Evolutionary conservation across 2,329 filamentous ascomycete genomes (phyloP).

Genomic region (Colletotrichum viniferum): DNA sequence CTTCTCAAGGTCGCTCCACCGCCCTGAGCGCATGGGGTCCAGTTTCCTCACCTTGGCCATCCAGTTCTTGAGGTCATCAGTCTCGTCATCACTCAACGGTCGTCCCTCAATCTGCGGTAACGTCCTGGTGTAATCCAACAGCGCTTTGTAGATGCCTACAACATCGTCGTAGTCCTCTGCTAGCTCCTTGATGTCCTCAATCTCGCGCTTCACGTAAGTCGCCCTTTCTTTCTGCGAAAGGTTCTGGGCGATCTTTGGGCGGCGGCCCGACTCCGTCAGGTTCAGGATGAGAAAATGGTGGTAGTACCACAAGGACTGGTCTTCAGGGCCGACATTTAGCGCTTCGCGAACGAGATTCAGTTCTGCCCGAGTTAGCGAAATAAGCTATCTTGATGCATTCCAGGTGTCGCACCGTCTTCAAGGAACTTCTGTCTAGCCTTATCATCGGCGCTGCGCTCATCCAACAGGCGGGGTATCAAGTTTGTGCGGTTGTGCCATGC

Average conservation of each 20-base stretch:
- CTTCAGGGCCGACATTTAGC: constrained; percentile 87
- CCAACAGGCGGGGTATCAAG: constrained; percentile 77
- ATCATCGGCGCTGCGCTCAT: constrained; percentile 70
- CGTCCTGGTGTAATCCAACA: constrained; percentile 74
- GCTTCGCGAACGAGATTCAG: constrained; percentile 76
- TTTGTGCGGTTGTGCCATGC: constrained; percentile 93
- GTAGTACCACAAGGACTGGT: constrained; percentile 97
- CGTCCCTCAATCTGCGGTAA: constrained; percentile 58
- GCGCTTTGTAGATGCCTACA: constrained; percentile 89
- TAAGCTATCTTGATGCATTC: too few species aligned
- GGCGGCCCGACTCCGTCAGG: constrained; percentile 54
- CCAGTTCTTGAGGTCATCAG: constrained; percentile 58
- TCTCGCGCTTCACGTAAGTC: constrained; percentile 70
- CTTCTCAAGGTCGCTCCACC: constrained; percentile 74
- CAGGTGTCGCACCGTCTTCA: constrained; percentile 61
- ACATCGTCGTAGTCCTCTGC: constrained; percentile 60
- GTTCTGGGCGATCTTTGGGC: constrained; percentile 66
- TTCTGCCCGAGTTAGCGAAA: constrained; percentile 51
- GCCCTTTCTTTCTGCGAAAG: constrained; percentile 66
- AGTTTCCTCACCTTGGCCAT: constrained; percentile 68
- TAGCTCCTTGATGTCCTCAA: constrained; percentile 73
- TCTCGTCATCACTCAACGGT: constrained; percentile 41
- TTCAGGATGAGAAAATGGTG: constrained; percentile 85
- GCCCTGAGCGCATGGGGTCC: constrained; percentile 75
- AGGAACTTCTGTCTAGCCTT: constrained; percentile 70